Conservation (phyloP, 176 grass and related monocot genomes). For the Zizania latifolia region DNA sequence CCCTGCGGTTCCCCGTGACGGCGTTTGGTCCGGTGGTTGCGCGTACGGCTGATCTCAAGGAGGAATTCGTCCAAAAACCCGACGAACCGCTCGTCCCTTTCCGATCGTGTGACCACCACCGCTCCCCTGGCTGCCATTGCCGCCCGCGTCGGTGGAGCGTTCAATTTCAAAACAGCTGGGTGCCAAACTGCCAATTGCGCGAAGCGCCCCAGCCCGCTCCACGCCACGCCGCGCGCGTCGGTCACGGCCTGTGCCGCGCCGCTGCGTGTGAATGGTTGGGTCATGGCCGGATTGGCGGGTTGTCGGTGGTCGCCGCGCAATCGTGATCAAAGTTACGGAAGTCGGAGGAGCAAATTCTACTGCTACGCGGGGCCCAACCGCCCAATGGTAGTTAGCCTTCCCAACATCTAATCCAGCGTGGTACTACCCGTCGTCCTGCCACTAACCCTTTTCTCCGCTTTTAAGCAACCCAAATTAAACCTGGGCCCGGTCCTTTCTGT, state of each 20-base stretch:
- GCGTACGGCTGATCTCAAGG: neutral
- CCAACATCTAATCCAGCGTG: constrained; percentile 29
- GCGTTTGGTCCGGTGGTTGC: neutral
- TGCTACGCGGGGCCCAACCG: neutral
- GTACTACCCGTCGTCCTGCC: neutral
- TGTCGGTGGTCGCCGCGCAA: constrained; percentile 31
- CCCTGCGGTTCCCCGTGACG: neutral
- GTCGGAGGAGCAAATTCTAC: no score
- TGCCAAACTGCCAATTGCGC: constrained; percentile 32
- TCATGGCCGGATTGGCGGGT: neutral
- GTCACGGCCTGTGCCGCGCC: no score
- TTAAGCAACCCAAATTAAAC: constrained; percentile 43
- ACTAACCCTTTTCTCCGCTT: neutral
- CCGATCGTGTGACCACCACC: neutral
- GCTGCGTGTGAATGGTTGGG: constrained; percentile 8
- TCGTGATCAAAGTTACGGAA: constrained; percentile 7
- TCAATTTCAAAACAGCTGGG: constrained; percentile 41
- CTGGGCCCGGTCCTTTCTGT: neutral
- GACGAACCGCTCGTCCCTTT: neutral
- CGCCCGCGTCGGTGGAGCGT: neutral
- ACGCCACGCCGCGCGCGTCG: no score
- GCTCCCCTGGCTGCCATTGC: neutral
- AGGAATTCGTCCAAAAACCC: neutral
- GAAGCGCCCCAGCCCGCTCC: neutral
- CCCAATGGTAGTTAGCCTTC: constrained; percentile 36